phyloP scores from a whole-genome alignment of 768 basidiomycete genomes.

The Serendipita sp. region DNA sequence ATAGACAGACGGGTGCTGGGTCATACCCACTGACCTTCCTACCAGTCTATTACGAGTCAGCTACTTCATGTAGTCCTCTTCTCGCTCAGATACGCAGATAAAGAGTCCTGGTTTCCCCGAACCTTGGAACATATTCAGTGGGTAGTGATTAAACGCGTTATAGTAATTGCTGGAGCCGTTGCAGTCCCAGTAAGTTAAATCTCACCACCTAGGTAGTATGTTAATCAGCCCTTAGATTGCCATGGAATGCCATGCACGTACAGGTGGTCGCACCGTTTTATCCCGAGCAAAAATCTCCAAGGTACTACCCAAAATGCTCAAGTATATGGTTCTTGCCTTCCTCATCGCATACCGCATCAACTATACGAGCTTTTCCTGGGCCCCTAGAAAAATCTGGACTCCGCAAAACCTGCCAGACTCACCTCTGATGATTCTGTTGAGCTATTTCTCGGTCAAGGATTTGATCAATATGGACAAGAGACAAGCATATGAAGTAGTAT shows the following conservation, averaged over 20 bases:
- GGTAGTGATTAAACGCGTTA: not conserved
- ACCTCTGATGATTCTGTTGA: not conserved
- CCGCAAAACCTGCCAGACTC: not conserved
- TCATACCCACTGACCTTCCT: not conserved
- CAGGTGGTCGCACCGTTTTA: not conserved
- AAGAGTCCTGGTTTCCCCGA: not conserved
- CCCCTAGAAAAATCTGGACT: not conserved
- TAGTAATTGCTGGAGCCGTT: not conserved
- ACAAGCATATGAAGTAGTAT: not conserved
- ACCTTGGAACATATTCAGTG: not conserved
- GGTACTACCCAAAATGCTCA: not conserved
- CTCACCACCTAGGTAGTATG: not conserved
- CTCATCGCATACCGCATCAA: slow-evolving; percentile 2
- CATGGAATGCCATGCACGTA: too few relatives aligned
- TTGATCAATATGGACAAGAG: not conserved
- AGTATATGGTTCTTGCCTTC: not conserved
- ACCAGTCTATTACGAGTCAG: not conserved
- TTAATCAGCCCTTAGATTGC: too few relatives aligned
- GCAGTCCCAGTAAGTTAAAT: not conserved
- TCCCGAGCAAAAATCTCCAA: not conserved
- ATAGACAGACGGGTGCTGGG: not conserved
- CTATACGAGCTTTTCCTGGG: not conserved
- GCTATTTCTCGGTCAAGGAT: not conserved
- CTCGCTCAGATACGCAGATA: not conserved
- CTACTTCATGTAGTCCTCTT: not conserved